A percentile compares a stretch with the other conserved stretches of the same genome.
phyloP scores from a whole-genome alignment of 495 filamentous ascomycete genomes.

The Lepraria neglecta region DNA sequence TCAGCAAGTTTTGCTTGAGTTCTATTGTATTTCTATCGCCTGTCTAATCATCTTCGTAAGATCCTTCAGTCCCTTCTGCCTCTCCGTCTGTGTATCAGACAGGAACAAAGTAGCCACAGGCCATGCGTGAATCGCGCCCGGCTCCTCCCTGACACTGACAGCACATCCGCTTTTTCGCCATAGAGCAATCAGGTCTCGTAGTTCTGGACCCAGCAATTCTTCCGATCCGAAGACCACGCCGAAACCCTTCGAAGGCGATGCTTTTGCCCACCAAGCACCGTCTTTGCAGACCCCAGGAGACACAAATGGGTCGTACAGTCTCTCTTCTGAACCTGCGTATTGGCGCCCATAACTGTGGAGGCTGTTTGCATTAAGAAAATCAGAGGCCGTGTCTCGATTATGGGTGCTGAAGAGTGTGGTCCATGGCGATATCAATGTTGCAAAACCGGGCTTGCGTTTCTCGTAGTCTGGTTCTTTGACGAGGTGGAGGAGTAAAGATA shows the following conservation, averaged over 20 bases:
- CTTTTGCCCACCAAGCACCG: slow-evolving; percentile 53
- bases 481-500: slow-evolving; percentile 59
- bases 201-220: slow-evolving; percentile 63
- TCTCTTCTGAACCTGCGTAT: slow-evolving; percentile 49
- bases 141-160: slow-evolving; percentile 48
- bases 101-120: slow-evolving; percentile 67
- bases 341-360: slow-evolving; percentile 58
- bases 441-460: slow-evolving; percentile 44
- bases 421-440: slow-evolving; percentile 50
- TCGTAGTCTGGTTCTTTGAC: slow-evolving; percentile 33
- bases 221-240: slow-evolving; percentile 61
- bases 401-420: slow-evolving; percentile 24
- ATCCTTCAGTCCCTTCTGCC: slow-evolving; percentile 51
- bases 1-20: too few species aligned
- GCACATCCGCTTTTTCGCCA: slow-evolving; percentile 40
- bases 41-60: slow-evolving; percentile 46
- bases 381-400: slow-evolving; percentile 48
- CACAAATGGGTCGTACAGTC: slow-evolving; percentile 47
- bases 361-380: slow-evolving; percentile 36
- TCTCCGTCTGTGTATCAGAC: slow-evolving; percentile 45
- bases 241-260: slow-evolving; percentile 53
- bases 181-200: slow-evolving; percentile 44
- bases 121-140: slow-evolving; percentile 69
- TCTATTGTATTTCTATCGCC: slow-evolving; percentile 17
- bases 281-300: slow-evolving; percentile 65